A percentile compares a stretch with the other conserved stretches of the same genome.
These are phyloP conservation scores for Grosmannia huntii DNA, from an alignment of 2,329 filamentous ascomycete genomes.

Conservation along the genomic window DNA sequence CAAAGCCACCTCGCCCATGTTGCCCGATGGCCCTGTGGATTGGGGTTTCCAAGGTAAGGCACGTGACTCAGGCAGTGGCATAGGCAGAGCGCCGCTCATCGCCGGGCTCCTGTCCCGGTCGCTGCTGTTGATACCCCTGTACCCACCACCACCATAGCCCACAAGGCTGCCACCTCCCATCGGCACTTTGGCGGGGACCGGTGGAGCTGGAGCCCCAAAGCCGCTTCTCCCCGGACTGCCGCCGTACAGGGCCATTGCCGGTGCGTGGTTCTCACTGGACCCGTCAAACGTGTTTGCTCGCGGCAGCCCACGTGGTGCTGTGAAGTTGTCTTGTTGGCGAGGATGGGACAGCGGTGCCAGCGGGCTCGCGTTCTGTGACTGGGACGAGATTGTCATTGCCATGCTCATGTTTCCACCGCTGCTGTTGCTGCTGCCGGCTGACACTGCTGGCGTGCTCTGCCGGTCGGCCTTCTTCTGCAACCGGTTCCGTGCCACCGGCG, in stretches of 20 bases:
- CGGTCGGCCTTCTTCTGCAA: slow-evolving; percentile 51
- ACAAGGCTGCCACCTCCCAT: slow-evolving; percentile 21
- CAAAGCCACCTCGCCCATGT: slow-evolving; percentile 42
- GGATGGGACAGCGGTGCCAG: slow-evolving; percentile 40
- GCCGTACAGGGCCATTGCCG: slow-evolving; percentile 15
- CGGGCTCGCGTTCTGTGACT: slow-evolving; percentile 23
- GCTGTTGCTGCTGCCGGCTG: slow-evolving; percentile 5
- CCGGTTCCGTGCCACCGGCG: slow-evolving; percentile 36
- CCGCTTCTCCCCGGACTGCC: slow-evolving; percentile 17
- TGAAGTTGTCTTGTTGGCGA: slow-evolving; percentile 33
- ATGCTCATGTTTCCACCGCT: slow-evolving; percentile 1
- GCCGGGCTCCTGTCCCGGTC: slow-evolving; percentile 11
- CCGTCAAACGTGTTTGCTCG: slow-evolving; percentile 41
- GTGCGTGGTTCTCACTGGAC: slow-evolving; percentile 37
- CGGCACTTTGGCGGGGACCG: slow-evolving; percentile 60
- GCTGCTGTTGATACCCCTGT: slow-evolving; percentile 4
- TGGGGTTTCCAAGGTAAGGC: slow-evolving; percentile 7
- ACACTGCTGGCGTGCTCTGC: slow-evolving; percentile 23
- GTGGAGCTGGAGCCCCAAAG: slow-evolving; percentile 27
- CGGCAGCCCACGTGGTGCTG: slow-evolving; percentile 29
- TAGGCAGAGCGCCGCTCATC: slow-evolving; percentile 20
- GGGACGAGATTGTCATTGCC: not conserved
- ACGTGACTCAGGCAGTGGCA: not conserved
- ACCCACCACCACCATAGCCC: not conserved
- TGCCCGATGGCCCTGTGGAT: slow-evolving; percentile 21